A percentile compares a stretch with the other conserved stretches of the same genome.
Conservation (phyloP, 202 grass and related monocot species). For the Cymbopogon flexuosus region DNA sequence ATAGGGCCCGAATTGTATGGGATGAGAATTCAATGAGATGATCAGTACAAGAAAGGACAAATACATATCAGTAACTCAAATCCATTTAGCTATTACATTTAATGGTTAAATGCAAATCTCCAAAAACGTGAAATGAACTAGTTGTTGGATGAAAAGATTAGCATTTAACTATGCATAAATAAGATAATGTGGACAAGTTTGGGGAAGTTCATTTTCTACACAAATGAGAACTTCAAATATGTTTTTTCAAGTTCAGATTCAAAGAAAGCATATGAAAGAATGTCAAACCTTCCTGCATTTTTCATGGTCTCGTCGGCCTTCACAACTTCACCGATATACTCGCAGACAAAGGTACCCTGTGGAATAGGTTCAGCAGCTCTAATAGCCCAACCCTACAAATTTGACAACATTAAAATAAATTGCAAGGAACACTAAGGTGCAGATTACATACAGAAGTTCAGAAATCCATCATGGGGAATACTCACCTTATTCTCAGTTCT, state of each 20-base stretch:
- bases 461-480: neutral
- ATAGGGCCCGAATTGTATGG: neutral
- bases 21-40: neutral
- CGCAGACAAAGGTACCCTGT: constrained; percentile 84
- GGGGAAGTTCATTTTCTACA: neutral
- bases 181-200: neutral
- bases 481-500: constrained; percentile 83
- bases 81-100: neutral
- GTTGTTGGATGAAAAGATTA: neutral
- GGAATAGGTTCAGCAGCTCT: constrained; percentile 74
- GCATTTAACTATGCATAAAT: neutral
- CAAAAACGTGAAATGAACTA: neutral
- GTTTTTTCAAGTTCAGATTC: neutral
- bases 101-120: neutral
- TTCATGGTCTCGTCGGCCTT: constrained; percentile 48
- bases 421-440: neutral
- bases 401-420: constrained; percentile 28
- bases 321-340: constrained; percentile 81
- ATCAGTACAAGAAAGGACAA: neutral
- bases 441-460: neutral
- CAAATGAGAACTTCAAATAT: neutral
- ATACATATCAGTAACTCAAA: neutral
- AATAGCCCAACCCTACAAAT: constrained; percentile 92
- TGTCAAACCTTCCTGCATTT: constrained; percentile 53
- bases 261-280: constrained; percentile 16